Percentiles rank a stretch among this genome's conserved stretches.
phyloP scores from a whole-genome alignment of 2,329 filamentous ascomycete species.

The Trichoderma breve region DNA sequence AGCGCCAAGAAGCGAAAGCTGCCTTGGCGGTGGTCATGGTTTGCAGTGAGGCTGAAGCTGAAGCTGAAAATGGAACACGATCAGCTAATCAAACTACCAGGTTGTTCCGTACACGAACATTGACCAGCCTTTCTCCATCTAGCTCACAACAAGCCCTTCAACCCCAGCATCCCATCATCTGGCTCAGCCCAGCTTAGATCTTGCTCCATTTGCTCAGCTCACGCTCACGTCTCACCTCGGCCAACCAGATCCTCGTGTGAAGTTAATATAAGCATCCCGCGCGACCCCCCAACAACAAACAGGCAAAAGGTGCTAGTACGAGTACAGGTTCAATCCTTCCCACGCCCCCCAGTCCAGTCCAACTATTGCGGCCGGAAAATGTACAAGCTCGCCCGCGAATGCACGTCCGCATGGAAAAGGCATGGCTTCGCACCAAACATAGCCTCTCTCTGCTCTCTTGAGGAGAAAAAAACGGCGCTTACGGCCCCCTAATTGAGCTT shows the following conservation, averaged over 20 bases:
- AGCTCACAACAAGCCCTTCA: neutral
- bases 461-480: neutral
- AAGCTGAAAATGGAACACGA: neutral
- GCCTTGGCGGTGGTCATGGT: neutral
- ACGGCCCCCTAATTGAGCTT: neutral
- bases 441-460: neutral
- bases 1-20: neutral
- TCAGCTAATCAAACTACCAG: neutral
- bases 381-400: neutral
- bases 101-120: neutral
- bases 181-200: neutral
- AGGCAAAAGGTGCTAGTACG: neutral
- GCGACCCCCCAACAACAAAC: neutral
- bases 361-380: neutral
- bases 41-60: neutral
- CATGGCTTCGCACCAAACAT: neutral
- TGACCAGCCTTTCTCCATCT: neutral
- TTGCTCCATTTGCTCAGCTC: neutral
- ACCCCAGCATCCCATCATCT: neutral
- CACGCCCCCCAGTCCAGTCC: neutral
- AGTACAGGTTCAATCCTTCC: neutral
- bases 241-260: neutral
- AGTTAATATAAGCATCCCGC: slow-evolving; percentile 7
- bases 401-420: neutral
- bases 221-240: neutral